Evolutionary conservation across 2,329 filamentous ascomycete genomes (phyloP).

Genomic region (Beauveria bassiana): DNA sequence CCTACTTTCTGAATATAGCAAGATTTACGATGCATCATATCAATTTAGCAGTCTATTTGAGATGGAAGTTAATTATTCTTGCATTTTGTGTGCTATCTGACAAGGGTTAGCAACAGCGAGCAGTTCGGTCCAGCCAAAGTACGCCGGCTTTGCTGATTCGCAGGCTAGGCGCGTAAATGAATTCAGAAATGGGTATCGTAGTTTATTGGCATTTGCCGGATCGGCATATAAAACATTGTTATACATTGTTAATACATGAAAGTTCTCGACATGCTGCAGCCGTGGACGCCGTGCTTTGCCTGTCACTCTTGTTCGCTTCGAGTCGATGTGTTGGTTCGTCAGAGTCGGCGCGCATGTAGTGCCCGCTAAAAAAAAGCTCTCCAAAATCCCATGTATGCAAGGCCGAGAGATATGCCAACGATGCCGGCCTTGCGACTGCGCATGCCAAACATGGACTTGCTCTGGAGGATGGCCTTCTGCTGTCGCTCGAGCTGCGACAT

Average conservation of each 20-base stretch:
- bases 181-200: constrained; percentile 6
- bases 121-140: no score
- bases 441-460: constrained; percentile 65
- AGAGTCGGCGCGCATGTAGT: neutral
- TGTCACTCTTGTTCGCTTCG: neutral
- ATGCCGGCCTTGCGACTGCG: constrained; percentile 61
- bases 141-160: no score
- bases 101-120: no score
- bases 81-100: no score
- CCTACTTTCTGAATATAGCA: neutral
- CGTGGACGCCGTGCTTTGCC: neutral
- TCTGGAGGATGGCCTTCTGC: constrained; percentile 56
- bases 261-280: neutral
- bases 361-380: constrained; percentile 48
- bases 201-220: neutral
- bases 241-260: no score
- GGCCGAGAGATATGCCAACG: constrained; percentile 55
- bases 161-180: neutral
- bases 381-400: constrained; percentile 65
- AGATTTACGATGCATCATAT: neutral
- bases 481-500: constrained; percentile 63
- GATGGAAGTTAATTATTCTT: neutral
- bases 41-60: no score
- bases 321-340: neutral
- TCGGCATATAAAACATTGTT: neutral